Conservation (phyloP, 495 filamentous ascomycete species). For the Halenospora varia region DNA sequence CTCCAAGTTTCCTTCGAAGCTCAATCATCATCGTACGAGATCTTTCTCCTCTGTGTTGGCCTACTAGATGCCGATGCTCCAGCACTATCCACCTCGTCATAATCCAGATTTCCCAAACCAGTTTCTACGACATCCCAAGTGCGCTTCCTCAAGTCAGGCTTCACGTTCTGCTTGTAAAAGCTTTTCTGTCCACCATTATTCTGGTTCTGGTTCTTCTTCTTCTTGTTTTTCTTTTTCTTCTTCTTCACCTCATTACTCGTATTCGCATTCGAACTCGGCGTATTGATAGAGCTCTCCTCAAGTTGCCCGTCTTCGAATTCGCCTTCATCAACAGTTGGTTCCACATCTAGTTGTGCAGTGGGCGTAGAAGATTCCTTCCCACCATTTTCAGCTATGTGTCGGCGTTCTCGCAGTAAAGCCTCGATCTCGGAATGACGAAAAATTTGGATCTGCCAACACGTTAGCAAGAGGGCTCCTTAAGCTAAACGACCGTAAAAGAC, state of each 20-base stretch:
- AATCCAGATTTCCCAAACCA: conserved; percentile 47
- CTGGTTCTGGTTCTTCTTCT: conserved; percentile 32
- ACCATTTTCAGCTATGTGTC: conserved; percentile 19
- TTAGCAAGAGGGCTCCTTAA: no score
- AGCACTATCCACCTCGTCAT: conserved; percentile 38
- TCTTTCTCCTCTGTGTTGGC: conserved; percentile 35
- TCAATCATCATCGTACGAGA: conserved; percentile 46
- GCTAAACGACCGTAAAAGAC: no score
- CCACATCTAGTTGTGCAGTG: not conserved
- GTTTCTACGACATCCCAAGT: conserved; percentile 54
- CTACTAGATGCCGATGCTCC: conserved; percentile 20
- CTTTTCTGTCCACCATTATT: conserved; percentile 9
- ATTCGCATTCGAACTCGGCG: conserved; percentile 19
- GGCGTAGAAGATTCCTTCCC: not conserved
- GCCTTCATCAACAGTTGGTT: conserved; percentile 13
- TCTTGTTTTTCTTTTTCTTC: conserved; percentile 34
- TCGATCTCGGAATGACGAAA: conserved; percentile 59
- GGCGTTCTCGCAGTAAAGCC: conserved; percentile 52
- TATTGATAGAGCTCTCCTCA: conserved; percentile 16
- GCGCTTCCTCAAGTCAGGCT: conserved; percentile 52
- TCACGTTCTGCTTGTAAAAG: conserved; percentile 29
- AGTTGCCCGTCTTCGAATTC: conserved; percentile 27
- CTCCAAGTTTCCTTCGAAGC: not conserved
- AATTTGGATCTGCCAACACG: not conserved
- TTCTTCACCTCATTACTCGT: conserved; percentile 35